Evolutionary conservation across 768 basidiomycete species (phyloP), one percentile per base, ranked within the genome.

Genomic region (Kockovaella imperatae): DNA sequence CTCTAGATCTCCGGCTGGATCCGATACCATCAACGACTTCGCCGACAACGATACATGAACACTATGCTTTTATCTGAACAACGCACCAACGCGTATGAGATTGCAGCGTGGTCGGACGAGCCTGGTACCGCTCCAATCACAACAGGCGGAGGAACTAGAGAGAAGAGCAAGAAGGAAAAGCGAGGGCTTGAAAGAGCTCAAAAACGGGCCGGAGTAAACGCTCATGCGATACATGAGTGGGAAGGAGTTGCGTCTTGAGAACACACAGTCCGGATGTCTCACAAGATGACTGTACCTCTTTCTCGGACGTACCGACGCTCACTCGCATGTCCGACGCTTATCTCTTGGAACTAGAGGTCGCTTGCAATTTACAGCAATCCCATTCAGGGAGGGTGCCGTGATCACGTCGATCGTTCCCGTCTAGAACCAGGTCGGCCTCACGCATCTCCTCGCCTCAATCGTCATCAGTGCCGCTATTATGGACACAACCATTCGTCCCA

Each of bases 101-200:
- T 66, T 4, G 64, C 64, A 1, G 64, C 64, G 11, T 66, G 64
- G 64, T 45, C 64, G 5, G 60, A 62, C 23, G 49, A 55, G 26
- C 64, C 64, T 1, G 56, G 56, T 21, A 21, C 30, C 2, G 56
- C 59, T 13, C 59, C 59, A 7, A 44, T 55, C 2, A 24, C 4
- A 21, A 18, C 17, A 10, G 10, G 20, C 18, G 15, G 10, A 17
- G 31, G 2, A n/a, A 31, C n/a, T 3, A 25, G 46, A 42, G 44
- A 49, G 2, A 36, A 42, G 30, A 57, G 57, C 49, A 48, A 53
- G 38, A 57, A 53, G 36, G 51, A 53, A 45, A 50, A 40, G n/a
- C 52, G 40, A 31, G 51, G 48, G 32, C 53, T 53, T 31, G 49
- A 52, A 2, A 64, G 46, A 41, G 49, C 43, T n/a, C 48, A 49